Base-by-base conservation (phyloP, 1,139 yeast genomes). In the Zhuliangozyma parablackwelliae region DNA sequence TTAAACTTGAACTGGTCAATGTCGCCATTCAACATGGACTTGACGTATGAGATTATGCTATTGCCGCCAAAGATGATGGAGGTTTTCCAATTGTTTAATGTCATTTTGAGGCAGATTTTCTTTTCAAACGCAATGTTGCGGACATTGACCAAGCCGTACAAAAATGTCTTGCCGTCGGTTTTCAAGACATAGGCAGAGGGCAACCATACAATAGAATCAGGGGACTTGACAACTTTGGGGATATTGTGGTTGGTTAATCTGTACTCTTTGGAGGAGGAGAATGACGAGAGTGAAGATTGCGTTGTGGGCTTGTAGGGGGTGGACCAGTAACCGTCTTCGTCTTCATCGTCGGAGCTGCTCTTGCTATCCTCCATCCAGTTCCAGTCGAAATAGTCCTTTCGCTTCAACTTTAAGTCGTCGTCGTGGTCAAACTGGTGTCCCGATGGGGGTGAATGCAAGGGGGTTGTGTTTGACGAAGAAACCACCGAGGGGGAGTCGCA, bases 71-170 rank as follows among this genome's bases (percentile, higher is more conserved):
- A 56, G 26, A 57, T 54, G 35, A 62, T 47, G 35, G 51, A 55
- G 9, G 66, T 53, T 34, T 54, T 48, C 76, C 76, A 70, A 38
- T 56, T 51, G 45, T 69, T 60, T 37, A 61, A 53, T 3, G 74
- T 59, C 39, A 69, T 46, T 47, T 69, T 69, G 31, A 69, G 47
- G 31, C 53, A 51, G 30, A 69, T 44, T 10, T 44, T 44, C 50
- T 70, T 70, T 42, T 67, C 71, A 45, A 56, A 69, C 7, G 65
- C 66, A 29, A 69, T 44, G 48, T 70, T 70, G 32, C 57, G 52
- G 41, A 62, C 67, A 52, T 61, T 56, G 26, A 69, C 54, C 31
- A 57, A 49, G 3, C 74, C 73, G 21, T 42, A 39, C 21, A 48
- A 37, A 33, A 34, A 45, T 10, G 45, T 36, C 28, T 41, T 45